Evolutionary conservation across 129 eudicot species (phyloP).

Genomic region (Apium graveolens): DNA sequence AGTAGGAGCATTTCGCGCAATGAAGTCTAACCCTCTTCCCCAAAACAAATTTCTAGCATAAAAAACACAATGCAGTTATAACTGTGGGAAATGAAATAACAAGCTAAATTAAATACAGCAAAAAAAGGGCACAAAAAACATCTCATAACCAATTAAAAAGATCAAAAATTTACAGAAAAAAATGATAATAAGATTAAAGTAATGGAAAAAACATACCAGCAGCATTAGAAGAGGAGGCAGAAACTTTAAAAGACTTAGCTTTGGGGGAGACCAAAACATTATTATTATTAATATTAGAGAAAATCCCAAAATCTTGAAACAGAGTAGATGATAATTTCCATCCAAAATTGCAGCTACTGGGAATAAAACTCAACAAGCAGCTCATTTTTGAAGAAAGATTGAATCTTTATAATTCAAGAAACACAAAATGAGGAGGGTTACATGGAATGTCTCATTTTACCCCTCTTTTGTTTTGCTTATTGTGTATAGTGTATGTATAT

Average conservation of each 20-base stretch:
- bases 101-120: neutral
- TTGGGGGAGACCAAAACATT: neutral
- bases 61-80: too few relatives aligned
- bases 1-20: neutral
- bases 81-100: too few relatives aligned
- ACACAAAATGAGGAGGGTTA: neutral
- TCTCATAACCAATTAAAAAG: too few relatives aligned
- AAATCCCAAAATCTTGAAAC: neutral
- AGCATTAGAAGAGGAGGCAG: conserved; percentile 3
- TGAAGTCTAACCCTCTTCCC: too few relatives aligned
- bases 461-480: neutral
- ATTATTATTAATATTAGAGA: neutral
- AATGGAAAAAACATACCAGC: neutral
- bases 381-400: neutral
- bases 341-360: neutral
- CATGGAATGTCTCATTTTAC: neutral
- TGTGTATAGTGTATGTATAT: neutral
- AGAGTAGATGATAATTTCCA: neutral
- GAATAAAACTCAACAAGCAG: neutral
- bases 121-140: neutral
- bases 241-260: neutral
- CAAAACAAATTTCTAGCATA: neutral
- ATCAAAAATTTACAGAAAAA: too few relatives aligned
- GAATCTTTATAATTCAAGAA: neutral
- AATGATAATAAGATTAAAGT: neutral